These are phyloP conservation scores for Leccinum angustisporum DNA, from an alignment of 1,284 basidiomycete genomes.

Conservation along the genomic window DNA sequence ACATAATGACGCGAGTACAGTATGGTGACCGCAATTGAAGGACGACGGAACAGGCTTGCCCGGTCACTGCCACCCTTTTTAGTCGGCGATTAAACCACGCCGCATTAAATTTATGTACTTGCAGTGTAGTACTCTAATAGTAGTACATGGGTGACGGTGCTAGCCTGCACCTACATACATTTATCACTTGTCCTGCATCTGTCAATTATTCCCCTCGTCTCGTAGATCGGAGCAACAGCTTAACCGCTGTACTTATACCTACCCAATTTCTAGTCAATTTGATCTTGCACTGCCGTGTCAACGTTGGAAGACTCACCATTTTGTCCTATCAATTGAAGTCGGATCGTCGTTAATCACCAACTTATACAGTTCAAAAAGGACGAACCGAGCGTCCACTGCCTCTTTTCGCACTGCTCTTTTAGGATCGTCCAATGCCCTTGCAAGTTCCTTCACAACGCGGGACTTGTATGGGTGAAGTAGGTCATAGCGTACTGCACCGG, in stretches of 20 bases:
- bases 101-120: neutral
- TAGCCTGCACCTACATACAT: neutral
- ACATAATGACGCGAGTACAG: slow-evolving; percentile 20
- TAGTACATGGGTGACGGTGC: neutral
- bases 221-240: neutral
- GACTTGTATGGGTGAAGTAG: slow-evolving; percentile 74
- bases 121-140: too few relatives aligned
- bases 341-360: slow-evolving; percentile 3
- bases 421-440: slow-evolving; percentile 79
- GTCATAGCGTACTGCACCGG: slow-evolving; percentile 75
- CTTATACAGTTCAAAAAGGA: neutral
- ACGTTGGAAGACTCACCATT: slow-evolving; percentile 42
- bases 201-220: neutral
- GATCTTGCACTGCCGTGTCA: neutral
- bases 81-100: slow-evolving; percentile 28
- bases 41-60: slow-evolving; percentile 3
- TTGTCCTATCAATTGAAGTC: slow-evolving; percentile 42
- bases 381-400: slow-evolving; percentile 80
- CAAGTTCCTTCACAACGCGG: slow-evolving; percentile 73
- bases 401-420: slow-evolving; percentile 78
- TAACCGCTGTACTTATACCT: slow-evolving; percentile 63
- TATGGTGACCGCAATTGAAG: neutral
- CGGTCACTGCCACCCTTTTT: slow-evolving; percentile 14
- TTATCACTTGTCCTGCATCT: neutral
- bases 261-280: slow-evolving; percentile 1